Conservation (phyloP, 164 flowering plant species). For the Vitis labrusca region DNA sequence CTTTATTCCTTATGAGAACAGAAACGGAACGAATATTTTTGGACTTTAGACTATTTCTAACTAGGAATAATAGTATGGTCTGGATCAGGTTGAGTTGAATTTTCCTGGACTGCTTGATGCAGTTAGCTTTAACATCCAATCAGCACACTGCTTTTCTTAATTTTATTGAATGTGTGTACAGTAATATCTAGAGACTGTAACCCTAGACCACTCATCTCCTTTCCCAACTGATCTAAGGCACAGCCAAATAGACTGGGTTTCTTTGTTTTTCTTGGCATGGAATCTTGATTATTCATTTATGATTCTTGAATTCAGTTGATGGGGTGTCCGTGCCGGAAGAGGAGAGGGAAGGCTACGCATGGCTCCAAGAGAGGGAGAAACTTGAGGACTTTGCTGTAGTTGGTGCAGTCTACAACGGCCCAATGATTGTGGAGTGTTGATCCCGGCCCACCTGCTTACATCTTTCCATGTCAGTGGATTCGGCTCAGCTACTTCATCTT, state of each 20-base stretch:
- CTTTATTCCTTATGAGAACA: no score
- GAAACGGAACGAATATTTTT: no score
- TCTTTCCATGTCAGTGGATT: neutral
- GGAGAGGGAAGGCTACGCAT: constrained; percentile 35
- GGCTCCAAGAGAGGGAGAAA: constrained; percentile 56
- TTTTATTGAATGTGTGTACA: no score
- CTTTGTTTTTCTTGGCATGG: neutral
- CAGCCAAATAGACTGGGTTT: neutral
- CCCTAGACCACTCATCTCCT: no score
- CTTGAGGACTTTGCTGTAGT: constrained; percentile 42
- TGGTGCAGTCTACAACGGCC: constrained; percentile 48
- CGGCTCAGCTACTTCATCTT: neutral
- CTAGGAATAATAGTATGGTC: no score
- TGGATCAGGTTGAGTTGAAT: no score
- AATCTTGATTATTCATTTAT: neutral
- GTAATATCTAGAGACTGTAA: no score
- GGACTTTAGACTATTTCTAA: no score
- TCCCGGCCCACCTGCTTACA: neutral
- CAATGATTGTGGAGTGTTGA: constrained; percentile 36
- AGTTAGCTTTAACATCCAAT: no score
- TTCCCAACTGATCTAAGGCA: no score
- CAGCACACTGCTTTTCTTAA: no score
- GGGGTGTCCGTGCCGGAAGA: constrained; percentile 39
- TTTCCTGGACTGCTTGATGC: no score
- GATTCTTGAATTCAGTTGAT: constrained; percentile 23